phyloP scores from a whole-genome alignment of 169 alveolate genomes.

The Perkinsus olseni region DNA sequence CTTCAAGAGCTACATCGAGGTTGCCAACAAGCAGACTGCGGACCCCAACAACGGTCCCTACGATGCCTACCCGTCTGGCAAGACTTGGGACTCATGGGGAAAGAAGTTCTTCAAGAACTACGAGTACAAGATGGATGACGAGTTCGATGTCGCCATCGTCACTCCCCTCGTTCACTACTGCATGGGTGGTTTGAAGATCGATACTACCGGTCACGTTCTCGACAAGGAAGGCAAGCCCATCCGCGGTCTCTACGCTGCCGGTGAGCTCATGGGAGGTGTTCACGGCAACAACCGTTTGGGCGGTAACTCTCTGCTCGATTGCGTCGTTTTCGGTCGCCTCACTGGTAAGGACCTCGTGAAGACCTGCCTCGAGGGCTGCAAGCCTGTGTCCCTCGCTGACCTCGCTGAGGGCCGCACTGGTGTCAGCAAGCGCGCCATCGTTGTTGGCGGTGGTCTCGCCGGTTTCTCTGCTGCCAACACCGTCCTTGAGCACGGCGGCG shows the following conservation, averaged over 20 bases:
- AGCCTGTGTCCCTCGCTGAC: neutral
- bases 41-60: conserved; percentile 15
- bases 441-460: conserved; percentile 22
- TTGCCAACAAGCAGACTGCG: conserved; percentile 4
- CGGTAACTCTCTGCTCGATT: conserved; percentile 47
- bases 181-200: conserved; percentile 49
- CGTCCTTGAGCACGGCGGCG: conserved; percentile 19
- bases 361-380: neutral
- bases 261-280: conserved; percentile 51
- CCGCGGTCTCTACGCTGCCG: conserved; percentile 47
- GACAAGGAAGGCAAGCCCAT: conserved; percentile 27
- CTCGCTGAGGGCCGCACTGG: neutral
- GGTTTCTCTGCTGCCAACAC: conserved; percentile 22
- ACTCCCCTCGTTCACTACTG: conserved; percentile 45
- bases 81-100: conserved; percentile 31
- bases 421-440: conserved; percentile 1
- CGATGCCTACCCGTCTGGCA: conserved; percentile 18
- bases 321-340: conserved; percentile 41
- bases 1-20: conserved; percentile 27
- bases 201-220: conserved; percentile 31
- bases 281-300: conserved; percentile 47
- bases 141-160: conserved; percentile 38
- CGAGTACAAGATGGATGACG: conserved; percentile 18
- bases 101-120: conserved; percentile 29
- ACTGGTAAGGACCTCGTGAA: conserved; percentile 17